These are phyloP conservation scores for Pisolithus marmoratus DNA, from an alignment of 768 basidiomycete species.

Conservation along the genomic window DNA sequence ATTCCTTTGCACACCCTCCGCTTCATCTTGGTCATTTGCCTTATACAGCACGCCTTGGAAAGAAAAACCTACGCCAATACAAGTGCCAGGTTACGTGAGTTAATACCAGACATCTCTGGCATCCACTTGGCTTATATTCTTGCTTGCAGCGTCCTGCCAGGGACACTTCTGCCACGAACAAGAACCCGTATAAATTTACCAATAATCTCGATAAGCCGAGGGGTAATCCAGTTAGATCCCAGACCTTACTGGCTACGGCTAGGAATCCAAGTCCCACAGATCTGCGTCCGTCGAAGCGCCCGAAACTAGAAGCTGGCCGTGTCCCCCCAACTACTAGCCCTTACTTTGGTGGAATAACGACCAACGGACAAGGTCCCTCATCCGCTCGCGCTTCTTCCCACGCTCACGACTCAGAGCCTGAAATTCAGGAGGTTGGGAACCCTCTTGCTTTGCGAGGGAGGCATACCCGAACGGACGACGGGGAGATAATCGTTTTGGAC, in stretches of 20 bases:
- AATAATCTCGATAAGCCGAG: neutral
- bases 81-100: conserved; percentile 16
- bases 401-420: conserved; percentile 11
- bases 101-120: neutral
- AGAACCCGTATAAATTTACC: neutral
- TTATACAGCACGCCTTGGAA: conserved; percentile 13
- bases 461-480: conserved; percentile 6
- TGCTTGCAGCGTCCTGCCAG: conserved; percentile 3
- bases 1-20: neutral
- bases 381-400: neutral
- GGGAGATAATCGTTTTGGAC: conserved; percentile 18
- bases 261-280: neutral
- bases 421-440: conserved; percentile 16
- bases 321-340: neutral
- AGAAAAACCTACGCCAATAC: conserved; percentile 17
- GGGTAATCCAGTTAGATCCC: conserved; percentile 21
- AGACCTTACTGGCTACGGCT: conserved; percentile 16
- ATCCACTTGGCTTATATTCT: conserved; percentile 2
- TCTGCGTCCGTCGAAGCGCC: conserved; percentile 18
- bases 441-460: neutral
- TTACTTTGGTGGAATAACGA: neutral
- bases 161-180: neutral
- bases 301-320: conserved; percentile 8
- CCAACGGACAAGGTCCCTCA: conserved; percentile 5
- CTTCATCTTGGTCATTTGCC: conserved; percentile 1